Evolutionary conservation across 257 asterid genomes (phyloP).

Genomic region (Lantana camara): DNA sequence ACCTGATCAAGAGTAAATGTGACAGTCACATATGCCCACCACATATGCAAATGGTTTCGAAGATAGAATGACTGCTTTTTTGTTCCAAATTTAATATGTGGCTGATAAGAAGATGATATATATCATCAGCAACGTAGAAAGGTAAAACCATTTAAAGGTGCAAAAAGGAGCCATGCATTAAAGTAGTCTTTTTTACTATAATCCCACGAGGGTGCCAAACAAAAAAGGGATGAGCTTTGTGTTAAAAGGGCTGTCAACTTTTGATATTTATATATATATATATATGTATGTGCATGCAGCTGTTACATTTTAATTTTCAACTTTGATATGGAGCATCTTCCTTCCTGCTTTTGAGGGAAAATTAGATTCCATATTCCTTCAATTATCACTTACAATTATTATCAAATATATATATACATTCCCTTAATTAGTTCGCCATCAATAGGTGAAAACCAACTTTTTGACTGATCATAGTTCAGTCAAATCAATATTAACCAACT

Average conservation of each 20-base stretch:
- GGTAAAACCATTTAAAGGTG: constrained; percentile 50
- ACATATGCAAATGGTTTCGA: background rate
- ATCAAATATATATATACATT: background rate
- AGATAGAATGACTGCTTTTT: background rate
- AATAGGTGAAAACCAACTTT: no score
- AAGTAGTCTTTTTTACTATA: constrained; percentile 49
- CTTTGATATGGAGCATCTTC: constrained; percentile 40
- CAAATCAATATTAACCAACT: no score
- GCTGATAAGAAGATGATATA: background rate
- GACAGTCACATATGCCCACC: constrained; percentile 13
- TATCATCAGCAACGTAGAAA: constrained; percentile 38
- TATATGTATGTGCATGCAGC: constrained; percentile 33
- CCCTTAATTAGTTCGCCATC: constrained; percentile 8
- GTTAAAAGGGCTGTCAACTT: constrained; percentile 94
- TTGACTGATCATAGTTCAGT: no score
- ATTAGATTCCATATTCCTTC: constrained; percentile 49
- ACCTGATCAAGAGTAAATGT: no score
- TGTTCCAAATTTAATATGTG: background rate
- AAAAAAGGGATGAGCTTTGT: constrained; percentile 59
- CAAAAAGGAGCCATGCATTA: constrained; percentile 47
- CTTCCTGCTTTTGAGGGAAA: constrained; percentile 61
- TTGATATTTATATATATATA: no score
- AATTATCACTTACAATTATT: constrained; percentile 1
- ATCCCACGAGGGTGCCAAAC: constrained; percentile 50
- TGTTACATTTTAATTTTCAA: constrained; percentile 8